Evolutionary conservation across 1,284 basidiomycete genomes (phyloP).

Genomic region (Tranzscheliella williamsii): DNA sequence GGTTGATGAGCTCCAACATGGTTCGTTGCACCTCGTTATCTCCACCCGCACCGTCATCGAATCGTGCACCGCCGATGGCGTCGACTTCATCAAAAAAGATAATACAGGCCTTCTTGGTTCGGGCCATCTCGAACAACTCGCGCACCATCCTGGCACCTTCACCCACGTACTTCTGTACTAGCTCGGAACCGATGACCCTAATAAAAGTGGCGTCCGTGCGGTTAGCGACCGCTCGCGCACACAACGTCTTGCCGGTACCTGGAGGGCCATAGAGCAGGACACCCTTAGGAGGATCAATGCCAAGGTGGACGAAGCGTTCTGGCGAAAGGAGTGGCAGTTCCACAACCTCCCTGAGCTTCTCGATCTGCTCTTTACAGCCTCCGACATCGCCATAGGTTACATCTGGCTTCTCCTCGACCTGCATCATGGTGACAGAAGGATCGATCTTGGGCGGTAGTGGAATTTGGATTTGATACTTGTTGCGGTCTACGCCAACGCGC

Average conservation of each 20-base stretch:
- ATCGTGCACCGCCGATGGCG: conserved; percentile 96
- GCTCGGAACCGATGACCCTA: conserved; percentile 95
- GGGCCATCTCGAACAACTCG: conserved; percentile 98
- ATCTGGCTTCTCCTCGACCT: conserved; percentile 98
- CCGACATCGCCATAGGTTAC: conserved; percentile 98
- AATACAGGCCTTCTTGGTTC: conserved; percentile 98
- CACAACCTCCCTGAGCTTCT: conserved; percentile 97
- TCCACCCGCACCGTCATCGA: conserved; percentile 97
- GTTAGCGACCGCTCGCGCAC: conserved; percentile 96
- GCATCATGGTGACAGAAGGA: conserved; percentile 99
- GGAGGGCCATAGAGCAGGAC: conserved; percentile 93
- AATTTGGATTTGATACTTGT: conserved; percentile 98
- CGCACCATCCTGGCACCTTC: conserved; percentile 99
- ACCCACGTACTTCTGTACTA: conserved; percentile 99
- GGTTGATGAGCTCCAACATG: conserved; percentile 99
- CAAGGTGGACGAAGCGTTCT: conserved; percentile 94
- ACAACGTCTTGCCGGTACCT: conserved; percentile 97
- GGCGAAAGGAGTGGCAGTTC: conserved; percentile 89
- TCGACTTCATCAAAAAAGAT: conserved; percentile 99
- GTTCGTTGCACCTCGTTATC: conserved; percentile 99
- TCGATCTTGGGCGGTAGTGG: conserved; percentile 99
- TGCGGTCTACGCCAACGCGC: conserved; percentile 93
- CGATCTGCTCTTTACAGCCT: conserved; percentile 99
- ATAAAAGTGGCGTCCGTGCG: conserved; percentile 99
- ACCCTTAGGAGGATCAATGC: conserved; percentile 98